A percentile compares a stretch with the other conserved stretches of the same genome.
These are phyloP conservation scores for Chlamydomonas sphaeroides DNA, from an alignment of 139 green algal species.

Conservation along the genomic window DNA sequence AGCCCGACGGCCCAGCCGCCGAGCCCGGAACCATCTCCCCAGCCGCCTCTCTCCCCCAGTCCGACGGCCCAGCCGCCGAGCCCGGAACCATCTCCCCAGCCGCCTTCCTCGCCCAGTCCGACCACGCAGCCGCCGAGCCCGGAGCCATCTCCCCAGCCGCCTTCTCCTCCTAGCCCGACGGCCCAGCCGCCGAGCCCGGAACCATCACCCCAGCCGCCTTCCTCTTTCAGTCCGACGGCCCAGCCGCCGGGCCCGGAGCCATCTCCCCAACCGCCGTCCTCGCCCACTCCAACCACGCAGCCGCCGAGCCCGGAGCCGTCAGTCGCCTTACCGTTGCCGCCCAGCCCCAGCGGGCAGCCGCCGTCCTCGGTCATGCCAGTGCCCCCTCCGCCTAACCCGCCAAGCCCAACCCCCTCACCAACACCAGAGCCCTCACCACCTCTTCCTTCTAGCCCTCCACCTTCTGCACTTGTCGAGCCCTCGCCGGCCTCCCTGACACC, in stretches of 20 bases:
- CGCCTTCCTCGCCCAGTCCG: neutral
- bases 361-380: neutral
- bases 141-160: neutral
- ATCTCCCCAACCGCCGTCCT: neutral
- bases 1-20: too few relatives aligned
- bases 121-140: neutral
- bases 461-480: neutral
- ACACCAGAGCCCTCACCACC: too few relatives aligned
- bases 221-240: neutral
- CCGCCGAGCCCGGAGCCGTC: neutral
- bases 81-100: neutral
- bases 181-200: neutral
- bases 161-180: too few relatives aligned
- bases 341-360: neutral
- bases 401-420: neutral
- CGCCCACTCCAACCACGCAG: neutral
- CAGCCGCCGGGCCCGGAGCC: neutral
- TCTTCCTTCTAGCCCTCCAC: neutral
- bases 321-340: neutral
- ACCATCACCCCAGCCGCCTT: neutral
- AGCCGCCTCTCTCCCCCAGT: neutral
- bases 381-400: neutral
- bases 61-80: neutral
- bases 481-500: neutral
- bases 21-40: neutral